phyloP scores from a whole-genome alignment of 768 basidiomycete genomes.

The Collybia nuda region DNA sequence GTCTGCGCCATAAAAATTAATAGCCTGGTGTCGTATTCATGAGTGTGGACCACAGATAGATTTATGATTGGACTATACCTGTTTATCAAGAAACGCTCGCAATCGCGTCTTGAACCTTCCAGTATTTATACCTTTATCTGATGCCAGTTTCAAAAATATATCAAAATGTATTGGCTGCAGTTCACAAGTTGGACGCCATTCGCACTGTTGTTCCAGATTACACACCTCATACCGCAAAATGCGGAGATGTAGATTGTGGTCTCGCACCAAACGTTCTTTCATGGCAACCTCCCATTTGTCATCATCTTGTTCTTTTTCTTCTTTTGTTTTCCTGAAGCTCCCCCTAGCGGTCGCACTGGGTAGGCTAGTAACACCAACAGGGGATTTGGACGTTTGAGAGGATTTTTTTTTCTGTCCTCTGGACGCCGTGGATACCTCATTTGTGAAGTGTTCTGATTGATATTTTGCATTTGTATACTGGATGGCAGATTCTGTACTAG shows the following conservation, averaged over 20 bases:
- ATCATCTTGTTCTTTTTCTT: slow-evolving; percentile 24
- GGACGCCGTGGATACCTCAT: not conserved
- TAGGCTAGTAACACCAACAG: not conserved
- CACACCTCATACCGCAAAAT: slow-evolving; percentile 68
- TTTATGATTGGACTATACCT: slow-evolving; percentile 32
- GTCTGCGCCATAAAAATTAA: slow-evolving; percentile 51
- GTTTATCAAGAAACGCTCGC: slow-evolving; percentile 52
- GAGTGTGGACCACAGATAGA: slow-evolving; percentile 1
- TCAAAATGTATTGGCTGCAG: slow-evolving; percentile 59
- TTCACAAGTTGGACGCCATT: not conserved
- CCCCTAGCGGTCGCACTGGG: not conserved
- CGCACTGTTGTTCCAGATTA: not conserved
- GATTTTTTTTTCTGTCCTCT: no score
- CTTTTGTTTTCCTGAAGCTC: slow-evolving; percentile 14
- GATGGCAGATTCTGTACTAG: slow-evolving; percentile 7
- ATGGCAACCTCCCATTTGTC: slow-evolving; percentile 43
- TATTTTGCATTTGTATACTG: not conserved
- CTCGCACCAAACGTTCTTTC: slow-evolving; percentile 38
- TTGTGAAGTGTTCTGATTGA: not conserved
- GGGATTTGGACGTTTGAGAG: no score
- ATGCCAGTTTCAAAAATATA: slow-evolving; percentile 45
- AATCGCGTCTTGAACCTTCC: slow-evolving; percentile 38
- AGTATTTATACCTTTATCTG: slow-evolving; percentile 23
- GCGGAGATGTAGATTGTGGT: slow-evolving; percentile 49
- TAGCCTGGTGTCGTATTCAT: slow-evolving; percentile 37